Base-by-base conservation (phyloP, 306 rosid species). In the Gastrolobium bilobum region DNA sequence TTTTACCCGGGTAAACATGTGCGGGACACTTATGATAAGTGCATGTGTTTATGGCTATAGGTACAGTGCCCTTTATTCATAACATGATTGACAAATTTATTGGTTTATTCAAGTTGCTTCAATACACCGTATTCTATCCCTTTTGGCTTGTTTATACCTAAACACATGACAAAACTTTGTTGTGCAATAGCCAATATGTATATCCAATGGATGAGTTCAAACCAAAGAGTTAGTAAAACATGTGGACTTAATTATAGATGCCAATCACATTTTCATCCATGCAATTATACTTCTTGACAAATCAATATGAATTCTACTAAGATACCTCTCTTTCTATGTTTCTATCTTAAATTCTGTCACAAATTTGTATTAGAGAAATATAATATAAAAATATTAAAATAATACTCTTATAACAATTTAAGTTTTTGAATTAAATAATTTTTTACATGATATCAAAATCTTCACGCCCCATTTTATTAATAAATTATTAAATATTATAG, bases 151-250 rank as follows among this genome's bases (percentile, higher is more conserved):
- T 2, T 50, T 50, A 6, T n/a, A 50, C 1, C n/a, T 50, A n/a
- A 50, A 13, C 57, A 51, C 44, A 40, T 52, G 59, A 52, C 59
- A 30, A 52, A 52, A 52, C 31, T 58, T 58, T 58, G 64, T 30
- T 10, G 5, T 56, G n/a, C 7, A 3, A 26, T 20, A 20, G 26
- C 26, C 26, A 20, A 20, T 56, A 29, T 5, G 20, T 54, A 26
- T 30, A 56, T 58, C 14, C 39, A 6, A 56, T 56, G 13, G 62
- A 30, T 10, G 39, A 6, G 38, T 10, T 11, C 34, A 60, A 13
- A 13, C n/a, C 31, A 8, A 29, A 40, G 3, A 14, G 70, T 9
- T 64, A 40, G 15, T 7, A 14, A 39, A 8, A 20, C 35, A 64
- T 40, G 51, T 15, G 35, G 51, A 43, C 10, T 10, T 29, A 42